phyloP scores from a whole-genome alignment of 1,284 basidiomycete species.

The Rugosomyces carneus region DNA sequence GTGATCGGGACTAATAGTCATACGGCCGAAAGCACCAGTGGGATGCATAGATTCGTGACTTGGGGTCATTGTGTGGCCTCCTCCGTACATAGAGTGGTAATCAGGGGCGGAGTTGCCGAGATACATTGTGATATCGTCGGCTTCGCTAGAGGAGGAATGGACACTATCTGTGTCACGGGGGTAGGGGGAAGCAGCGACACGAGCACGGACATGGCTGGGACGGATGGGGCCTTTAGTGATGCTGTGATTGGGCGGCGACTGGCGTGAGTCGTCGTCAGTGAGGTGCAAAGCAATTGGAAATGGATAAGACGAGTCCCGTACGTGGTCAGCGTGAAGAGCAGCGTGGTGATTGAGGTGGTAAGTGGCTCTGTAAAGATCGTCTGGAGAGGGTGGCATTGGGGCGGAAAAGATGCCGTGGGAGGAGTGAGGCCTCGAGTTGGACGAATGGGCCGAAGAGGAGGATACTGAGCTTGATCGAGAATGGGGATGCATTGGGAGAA shows the following conservation, averaged over 20 bases:
- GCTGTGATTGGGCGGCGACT: conserved; percentile 69
- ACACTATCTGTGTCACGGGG: conserved; percentile 78
- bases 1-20: conserved; percentile 69
- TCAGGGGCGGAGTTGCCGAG: conserved; percentile 49
- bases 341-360: conserved; percentile 45
- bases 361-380: conserved; percentile 64
- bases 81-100: conserved; percentile 55
- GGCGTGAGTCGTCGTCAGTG: conserved; percentile 38
- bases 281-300: conserved; percentile 14
- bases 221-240: conserved; percentile 66
- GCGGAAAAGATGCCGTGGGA: conserved; percentile 58
- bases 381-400: conserved; percentile 42
- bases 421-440: conserved; percentile 69
- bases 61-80: conserved; percentile 43
- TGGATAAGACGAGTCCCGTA: conserved; percentile 22
- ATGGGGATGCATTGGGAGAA: conserved; percentile 57
- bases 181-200: conserved; percentile 73
- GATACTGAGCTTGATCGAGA: conserved; percentile 74
- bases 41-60: conserved; percentile 62
- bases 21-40: conserved; percentile 63
- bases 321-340: conserved; percentile 39
- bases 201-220: conserved; percentile 65
- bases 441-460: conserved; percentile 61
- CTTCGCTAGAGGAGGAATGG: conserved; percentile 79
- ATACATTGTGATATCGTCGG: conserved; percentile 77